Evolutionary conservation across 2,329 filamentous ascomycete genomes (phyloP), one percentile per base, ranked within the genome.

Genomic region (Neoascochyta sp.): DNA sequence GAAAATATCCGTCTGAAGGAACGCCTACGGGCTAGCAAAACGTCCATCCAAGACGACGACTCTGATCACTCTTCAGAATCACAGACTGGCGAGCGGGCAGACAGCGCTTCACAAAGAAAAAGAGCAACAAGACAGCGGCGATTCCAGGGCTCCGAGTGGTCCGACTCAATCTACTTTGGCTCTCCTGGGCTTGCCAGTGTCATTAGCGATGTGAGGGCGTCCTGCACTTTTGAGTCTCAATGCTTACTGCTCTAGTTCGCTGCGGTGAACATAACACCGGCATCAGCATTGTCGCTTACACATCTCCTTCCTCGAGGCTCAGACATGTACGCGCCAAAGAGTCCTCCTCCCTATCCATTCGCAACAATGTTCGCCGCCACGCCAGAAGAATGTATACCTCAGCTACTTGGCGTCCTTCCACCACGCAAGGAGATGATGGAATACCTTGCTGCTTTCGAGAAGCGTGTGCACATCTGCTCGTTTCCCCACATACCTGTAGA

Each of bases 151-250:
- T 55, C 56, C 13, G 64, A 67, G 33, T 57, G 61, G 37, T 50
- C 62, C 18, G 65, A 70, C 34, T 70, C 66, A 32, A 57, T 70
- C 4, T 73, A 72, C 46, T 73, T 72, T 47, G 69, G 68, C 6
- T 68, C 64, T 23, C 68, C 70, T n/a, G 65, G 65, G 5, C 56
- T 72, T 22, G 67, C 66, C 9, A 71, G 60, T 37, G 63, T 72
- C 16, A 58, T 71, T 20, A 55, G 57, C 34, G 69, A 73, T 47
- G 69, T 71, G 56, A 27, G 36, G 17, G 24, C 11, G 8, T 23
- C 7, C 8, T 7, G 0, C 9, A 22, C 16, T 5, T 18, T 49
- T 24, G 19, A 24, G 24, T 22, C 16, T 15, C 4, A 27, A 8
- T 10, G 11, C 8, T 18, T n/a, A 29, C 52, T 61, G 26, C 57